Percentiles rank a stretch among this genome's conserved stretches.
These are phyloP conservation scores for Penicillium verhagenii DNA, from an alignment of 495 filamentous ascomycete genomes.

Conservation along the genomic window DNA sequence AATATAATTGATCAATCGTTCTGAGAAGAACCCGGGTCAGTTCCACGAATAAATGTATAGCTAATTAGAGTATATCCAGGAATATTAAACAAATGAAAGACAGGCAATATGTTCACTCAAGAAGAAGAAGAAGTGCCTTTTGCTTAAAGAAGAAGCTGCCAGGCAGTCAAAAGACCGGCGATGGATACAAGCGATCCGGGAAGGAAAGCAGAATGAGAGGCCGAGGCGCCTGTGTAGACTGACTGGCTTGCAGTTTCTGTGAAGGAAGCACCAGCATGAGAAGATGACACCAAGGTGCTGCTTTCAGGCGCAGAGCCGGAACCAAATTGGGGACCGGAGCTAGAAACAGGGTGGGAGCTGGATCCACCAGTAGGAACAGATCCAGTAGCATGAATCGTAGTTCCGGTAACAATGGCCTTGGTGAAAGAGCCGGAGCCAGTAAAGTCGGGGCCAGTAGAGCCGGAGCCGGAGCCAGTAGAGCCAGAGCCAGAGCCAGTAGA, in stretches of 20 bases:
- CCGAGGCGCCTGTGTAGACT: background rate
- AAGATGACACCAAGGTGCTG: background rate
- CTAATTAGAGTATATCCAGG: background rate
- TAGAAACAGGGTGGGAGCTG: background rate
- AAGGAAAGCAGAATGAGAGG: background rate
- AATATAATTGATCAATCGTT: background rate
- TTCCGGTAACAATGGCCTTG: background rate
- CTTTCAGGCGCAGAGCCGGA: background rate
- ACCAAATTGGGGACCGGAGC: background rate
- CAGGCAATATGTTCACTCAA: background rate
- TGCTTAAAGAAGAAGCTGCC: background rate
- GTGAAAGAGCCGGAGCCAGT: background rate
- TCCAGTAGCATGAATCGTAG: background rate
- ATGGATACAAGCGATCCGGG: background rate
- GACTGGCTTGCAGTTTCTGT: background rate
- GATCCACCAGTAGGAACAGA: background rate
- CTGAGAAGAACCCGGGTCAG: background rate
- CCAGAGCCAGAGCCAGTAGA: background rate
- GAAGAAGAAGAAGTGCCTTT: background rate
- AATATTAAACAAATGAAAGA: background rate
- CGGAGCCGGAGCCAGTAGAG: no score
- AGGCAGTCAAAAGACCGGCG: background rate
- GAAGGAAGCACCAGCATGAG: background rate
- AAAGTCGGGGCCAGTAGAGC: background rate
- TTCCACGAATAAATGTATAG: background rate